Evolutionary conservation across 106 monocot genomes (phyloP).

Genomic region (Dioscorea alata): DNA sequence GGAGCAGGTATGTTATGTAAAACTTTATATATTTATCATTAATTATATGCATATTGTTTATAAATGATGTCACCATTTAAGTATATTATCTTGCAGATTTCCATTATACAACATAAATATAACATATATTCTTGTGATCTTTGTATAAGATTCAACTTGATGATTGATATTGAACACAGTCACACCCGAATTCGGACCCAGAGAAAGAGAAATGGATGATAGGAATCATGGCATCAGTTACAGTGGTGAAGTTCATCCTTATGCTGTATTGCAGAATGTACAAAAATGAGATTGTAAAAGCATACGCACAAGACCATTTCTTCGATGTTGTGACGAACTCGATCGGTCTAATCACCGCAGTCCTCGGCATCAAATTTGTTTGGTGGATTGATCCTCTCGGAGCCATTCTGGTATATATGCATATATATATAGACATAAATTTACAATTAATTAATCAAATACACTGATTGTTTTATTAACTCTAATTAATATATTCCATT

Average conservation of each 20-base stretch:
- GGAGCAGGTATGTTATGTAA: background rate
- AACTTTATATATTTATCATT: background rate
- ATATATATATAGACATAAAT: background rate
- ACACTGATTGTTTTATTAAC: too few species aligned
- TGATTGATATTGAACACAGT: conserved; percentile 12
- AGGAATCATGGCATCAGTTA: conserved; percentile 67
- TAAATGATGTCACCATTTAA: background rate
- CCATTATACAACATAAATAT: background rate
- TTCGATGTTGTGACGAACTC: conserved; percentile 93
- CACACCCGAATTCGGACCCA: conserved; percentile 27
- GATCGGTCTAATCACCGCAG: conserved; percentile 53
- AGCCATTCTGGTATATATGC: conserved; percentile 68
- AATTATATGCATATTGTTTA: too few species aligned
- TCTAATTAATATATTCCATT: too few species aligned
- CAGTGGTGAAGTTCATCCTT: conserved; percentile 60
- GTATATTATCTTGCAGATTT: background rate
- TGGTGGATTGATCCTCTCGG: conserved; percentile 93
- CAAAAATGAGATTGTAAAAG: conserved; percentile 73
- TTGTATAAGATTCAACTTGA: background rate
- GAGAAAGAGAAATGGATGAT: conserved; percentile 65
- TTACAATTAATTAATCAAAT: too few species aligned
- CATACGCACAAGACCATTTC: conserved; percentile 90
- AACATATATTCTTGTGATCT: background rate
- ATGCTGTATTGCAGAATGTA: conserved; percentile 74
- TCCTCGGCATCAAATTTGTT: conserved; percentile 39